Evolutionary conservation across 2,329 filamentous ascomycete genomes (phyloP), one percentile per base, ranked within the genome.

Genomic region (Trichoderma cornu-damae): DNA sequence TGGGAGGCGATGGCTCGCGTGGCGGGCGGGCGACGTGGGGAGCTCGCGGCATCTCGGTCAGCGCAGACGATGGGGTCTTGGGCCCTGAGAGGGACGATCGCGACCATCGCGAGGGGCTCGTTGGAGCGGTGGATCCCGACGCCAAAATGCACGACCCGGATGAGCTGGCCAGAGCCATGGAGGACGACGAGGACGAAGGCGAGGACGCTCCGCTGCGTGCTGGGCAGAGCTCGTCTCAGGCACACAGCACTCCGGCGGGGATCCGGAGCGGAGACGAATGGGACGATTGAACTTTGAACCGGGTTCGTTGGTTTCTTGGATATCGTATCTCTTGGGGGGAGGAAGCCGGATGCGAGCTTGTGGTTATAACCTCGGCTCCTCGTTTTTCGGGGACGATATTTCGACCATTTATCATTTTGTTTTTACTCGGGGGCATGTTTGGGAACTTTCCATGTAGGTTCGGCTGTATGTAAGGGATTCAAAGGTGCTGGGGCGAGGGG

Each of bases 101-200:
- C n/a, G 70, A 72, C 16, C 75, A 78, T 52, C 72, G 77, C 61
- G 73, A 79, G 46, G 73, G 76, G 53, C 68, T 80, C 24, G 73
- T 73, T 20, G 75, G 72, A 2, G 70, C 69, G 28, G 72, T 80
- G 5, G 83, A 86, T 63, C 80, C 82, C 0, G 83, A 86, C 65
- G 84, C 84, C 35, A 84, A 78, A 73, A 86, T 87, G 83, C 77
- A 78, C 62, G 84, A 87, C 60, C 84, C 84, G 0, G 84, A 87
- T 66, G 84, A 87, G 69, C 73, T 87, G 56, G 83, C 83, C 2
- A 76, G 74, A 58, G 83, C 78, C 8, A 70, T 87, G 40, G 79
- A 82, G 24, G 79, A 83, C 14, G 78, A 81, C 4, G 79, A 80
- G 1, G 77, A 69, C 16, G 53, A 56, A n/a, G n/a, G n/a, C 6